These are phyloP conservation scores for Termitomyces sp. DNA, from an alignment of 768 basidiomycete species.

Conservation along the genomic window DNA sequence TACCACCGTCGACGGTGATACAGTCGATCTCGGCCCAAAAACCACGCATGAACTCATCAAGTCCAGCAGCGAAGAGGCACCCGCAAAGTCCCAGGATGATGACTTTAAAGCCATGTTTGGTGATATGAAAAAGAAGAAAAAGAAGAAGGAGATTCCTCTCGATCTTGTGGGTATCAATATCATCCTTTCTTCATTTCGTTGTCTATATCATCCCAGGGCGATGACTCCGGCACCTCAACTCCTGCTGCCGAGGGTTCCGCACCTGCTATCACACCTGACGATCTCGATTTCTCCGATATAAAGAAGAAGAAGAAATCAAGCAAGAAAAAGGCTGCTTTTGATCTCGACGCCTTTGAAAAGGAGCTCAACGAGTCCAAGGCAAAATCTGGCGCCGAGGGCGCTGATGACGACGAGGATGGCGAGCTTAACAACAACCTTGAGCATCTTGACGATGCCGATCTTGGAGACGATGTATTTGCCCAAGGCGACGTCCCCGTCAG, in stretches of 20 bases:
- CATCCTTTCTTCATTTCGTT: background rate
- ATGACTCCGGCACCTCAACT: constrained; percentile 63
- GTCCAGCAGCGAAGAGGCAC: constrained; percentile 33
- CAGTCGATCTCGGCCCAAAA: constrained; percentile 70
- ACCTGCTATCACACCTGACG: constrained; percentile 56
- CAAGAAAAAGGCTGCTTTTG: constrained; percentile 85
- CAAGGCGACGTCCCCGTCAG: constrained; percentile 51
- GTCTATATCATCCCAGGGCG: constrained; percentile 37
- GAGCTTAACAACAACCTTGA: constrained; percentile 62
- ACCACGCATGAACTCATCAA: constrained; percentile 78
- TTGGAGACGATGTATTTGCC: constrained; percentile 87
- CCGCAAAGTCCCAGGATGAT: constrained; percentile 55
- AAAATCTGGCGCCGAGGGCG: constrained; percentile 26
- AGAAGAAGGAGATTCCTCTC: constrained; percentile 86
- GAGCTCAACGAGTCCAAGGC: constrained; percentile 72
- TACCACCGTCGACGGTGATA: constrained; percentile 63
- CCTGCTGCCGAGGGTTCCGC: constrained; percentile 40
- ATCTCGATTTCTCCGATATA: constrained; percentile 91
- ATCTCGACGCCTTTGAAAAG: constrained; percentile 93
- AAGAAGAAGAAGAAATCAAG: constrained; percentile 93
- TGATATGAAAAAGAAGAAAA: constrained; percentile 89
- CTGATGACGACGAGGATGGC: constrained; percentile 51
- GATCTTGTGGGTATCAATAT: constrained; percentile 52
- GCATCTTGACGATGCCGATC: constrained; percentile 73
- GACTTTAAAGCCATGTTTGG: constrained; percentile 83